Percentiles rank a stretch among this genome's conserved stretches.
phyloP scores from a whole-genome alignment of 768 basidiomycete genomes.

The Phanerodontia chrysosporium region DNA sequence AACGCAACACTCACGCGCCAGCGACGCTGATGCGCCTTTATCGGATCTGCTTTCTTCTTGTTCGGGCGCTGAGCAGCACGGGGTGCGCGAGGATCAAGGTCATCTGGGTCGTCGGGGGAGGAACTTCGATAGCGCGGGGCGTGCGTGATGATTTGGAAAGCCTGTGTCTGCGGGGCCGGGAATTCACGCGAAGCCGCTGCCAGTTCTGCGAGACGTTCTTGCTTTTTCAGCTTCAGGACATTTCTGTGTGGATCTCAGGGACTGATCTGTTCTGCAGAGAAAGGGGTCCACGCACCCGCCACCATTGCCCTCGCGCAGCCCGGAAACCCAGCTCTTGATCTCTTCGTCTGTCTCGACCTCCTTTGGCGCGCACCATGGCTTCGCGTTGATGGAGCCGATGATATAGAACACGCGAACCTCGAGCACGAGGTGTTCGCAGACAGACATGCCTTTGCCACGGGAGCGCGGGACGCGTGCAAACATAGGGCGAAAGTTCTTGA shows the following conservation, averaged over 20 bases:
- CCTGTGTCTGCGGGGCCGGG: not conserved
- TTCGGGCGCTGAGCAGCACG: not conserved
- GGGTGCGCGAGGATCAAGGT: not conserved
- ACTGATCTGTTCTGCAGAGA: not conserved
- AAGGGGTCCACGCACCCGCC: constrained; percentile 46
- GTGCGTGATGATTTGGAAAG: not conserved
- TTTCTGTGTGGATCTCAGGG: constrained; percentile 29
- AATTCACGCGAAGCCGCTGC: constrained; percentile 10
- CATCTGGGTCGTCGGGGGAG: not conserved
- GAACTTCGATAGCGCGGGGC: not conserved
- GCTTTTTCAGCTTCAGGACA: constrained; percentile 42
- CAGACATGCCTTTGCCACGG: constrained; percentile 35
- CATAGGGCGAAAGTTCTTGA: constrained; percentile 48
- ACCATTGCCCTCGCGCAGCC: constrained; percentile 53
- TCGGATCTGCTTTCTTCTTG: not conserved
- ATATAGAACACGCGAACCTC: constrained; percentile 43
- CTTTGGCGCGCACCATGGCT: constrained; percentile 47
- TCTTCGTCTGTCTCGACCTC: constrained; percentile 36
- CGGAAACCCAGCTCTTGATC: constrained; percentile 49
- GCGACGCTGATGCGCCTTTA: not conserved
- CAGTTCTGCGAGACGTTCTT: constrained; percentile 28
- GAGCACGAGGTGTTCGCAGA: constrained; percentile 42
- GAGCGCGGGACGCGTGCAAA: constrained; percentile 49
- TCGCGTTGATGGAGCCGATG: constrained; percentile 42
- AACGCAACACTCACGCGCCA: not conserved